Base-by-base conservation (phyloP, 2,329 filamentous ascomycete species). In the Diaporthe destruens region DNA sequence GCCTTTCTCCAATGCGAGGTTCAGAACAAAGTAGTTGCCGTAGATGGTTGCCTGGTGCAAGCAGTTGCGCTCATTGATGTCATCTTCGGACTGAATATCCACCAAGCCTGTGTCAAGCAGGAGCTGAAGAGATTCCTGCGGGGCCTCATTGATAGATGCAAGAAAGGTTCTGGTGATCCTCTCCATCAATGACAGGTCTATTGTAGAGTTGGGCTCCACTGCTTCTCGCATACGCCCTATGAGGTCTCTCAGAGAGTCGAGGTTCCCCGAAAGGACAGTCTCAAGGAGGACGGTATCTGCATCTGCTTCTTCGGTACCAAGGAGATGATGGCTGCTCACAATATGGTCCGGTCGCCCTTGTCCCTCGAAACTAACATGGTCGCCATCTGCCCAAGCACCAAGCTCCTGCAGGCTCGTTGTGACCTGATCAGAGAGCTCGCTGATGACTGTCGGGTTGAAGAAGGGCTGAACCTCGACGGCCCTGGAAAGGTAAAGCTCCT, bases 381-480 rank as follows among this genome's bases (percentile, higher is more conserved):
- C 96, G 29, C 96, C 96, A 82, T 99, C 96, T 25, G 95, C 95
- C 96, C 96, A 98, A 47, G 96, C 96, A 69, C 96, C 96, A 59
- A 98, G 90, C 80, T 98, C 96, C 77, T 98, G 92, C 49, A 98
- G 85, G 77, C 95, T 97, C n/a, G 95, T 98, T 0, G 96, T 98
- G 11, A 96, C 96, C 84, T 98, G 95, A 77, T 99, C 96, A 6
- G 96, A 98, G 14, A 99, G 88, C 79, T 97, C 96, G 82, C 95
- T 97, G 79, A 99, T 97, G 77, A 98, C 95, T 76, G 97, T 94
- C 57, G 96, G 92, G 82, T 99, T 98, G 88, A 98, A 99, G 82
- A 97, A 98, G 8, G 96, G 96, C 79, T 98, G 96, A 9, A 98
- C 95, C 82, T 99, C 96, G 75, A 99, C 96, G 11, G 96, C 96